phyloP scores from a whole-genome alignment of 176 grass and related monocot genomes.

The Cenchrus purpureus region DNA sequence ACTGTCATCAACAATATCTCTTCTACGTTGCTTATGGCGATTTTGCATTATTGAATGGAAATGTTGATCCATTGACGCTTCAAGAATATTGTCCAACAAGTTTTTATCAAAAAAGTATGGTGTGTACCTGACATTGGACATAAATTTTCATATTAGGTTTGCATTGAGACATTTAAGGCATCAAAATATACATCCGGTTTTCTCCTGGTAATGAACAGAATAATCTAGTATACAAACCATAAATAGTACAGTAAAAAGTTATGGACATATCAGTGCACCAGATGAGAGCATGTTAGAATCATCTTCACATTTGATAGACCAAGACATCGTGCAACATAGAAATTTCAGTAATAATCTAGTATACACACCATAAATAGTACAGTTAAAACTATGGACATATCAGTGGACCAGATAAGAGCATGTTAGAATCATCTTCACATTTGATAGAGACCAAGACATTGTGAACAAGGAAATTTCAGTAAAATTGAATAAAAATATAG shows the following conservation, averaged over 20 bases:
- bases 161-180: constrained; percentile 12
- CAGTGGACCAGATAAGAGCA: no score
- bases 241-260: neutral
- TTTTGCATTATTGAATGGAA: constrained; percentile 90
- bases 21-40: constrained; percentile 61
- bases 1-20: constrained; percentile 75
- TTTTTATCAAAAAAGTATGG: constrained; percentile 99
- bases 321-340: no score
- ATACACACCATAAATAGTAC: constrained; percentile 4
- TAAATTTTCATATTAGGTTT: neutral
- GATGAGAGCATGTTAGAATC: no score
- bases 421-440: no score
- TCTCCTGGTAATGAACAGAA: neutral
- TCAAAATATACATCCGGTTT: neutral
- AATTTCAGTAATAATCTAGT: no score
- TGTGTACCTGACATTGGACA: constrained; percentile 72
- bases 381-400: no score
- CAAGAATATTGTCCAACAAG: constrained; percentile 94
- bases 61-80: constrained; percentile 93
- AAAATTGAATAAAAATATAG: neutral
- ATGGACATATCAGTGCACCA: no score
- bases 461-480: no score
- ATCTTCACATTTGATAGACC: no score
- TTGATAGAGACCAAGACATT: neutral
- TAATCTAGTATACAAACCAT: constrained; percentile 1